phyloP scores from a whole-genome alignment of 257 asterid genomes.

The Forsythia viridissima region DNA sequence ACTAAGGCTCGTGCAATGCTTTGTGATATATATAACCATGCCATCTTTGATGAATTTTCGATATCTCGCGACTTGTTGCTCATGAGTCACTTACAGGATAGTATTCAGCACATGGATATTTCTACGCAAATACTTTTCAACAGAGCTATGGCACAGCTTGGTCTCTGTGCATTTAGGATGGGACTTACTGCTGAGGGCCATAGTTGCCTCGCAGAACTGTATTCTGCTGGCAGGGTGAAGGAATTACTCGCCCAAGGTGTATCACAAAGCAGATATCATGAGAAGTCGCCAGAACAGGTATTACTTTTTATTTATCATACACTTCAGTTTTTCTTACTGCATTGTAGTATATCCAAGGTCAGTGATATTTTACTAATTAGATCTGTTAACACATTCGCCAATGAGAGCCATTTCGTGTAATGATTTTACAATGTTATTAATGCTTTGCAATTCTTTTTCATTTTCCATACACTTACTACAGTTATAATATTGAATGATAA shows the following conservation, averaged over 20 bases:
- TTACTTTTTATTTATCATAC: background rate
- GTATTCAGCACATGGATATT: constrained; percentile 91
- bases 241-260: constrained; percentile 97
- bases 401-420: background rate
- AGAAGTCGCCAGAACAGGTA: constrained; percentile 98
- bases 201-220: constrained; percentile 83
- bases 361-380: background rate
- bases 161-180: constrained; percentile 81
- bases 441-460: background rate
- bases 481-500: too few relatives aligned
- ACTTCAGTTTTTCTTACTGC: background rate
- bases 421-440: background rate
- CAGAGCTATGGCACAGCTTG: constrained; percentile 97
- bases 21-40: constrained; percentile 93
- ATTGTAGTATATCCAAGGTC: background rate
- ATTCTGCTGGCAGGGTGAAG: constrained; percentile 92
- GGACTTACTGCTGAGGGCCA: constrained; percentile 82
- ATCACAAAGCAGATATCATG: constrained; percentile 89
- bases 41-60: constrained; percentile 77
- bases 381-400: background rate
- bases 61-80: constrained; percentile 83
- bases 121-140: constrained; percentile 90
- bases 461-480: background rate
- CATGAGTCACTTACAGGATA: constrained; percentile 98
- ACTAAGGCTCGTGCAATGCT: constrained; percentile 99